A percentile compares a stretch with the other conserved stretches of the same genome.
phyloP scores from a whole-genome alignment of 2,329 filamentous ascomycete genomes.

The Pseudomassariella vexata region DNA sequence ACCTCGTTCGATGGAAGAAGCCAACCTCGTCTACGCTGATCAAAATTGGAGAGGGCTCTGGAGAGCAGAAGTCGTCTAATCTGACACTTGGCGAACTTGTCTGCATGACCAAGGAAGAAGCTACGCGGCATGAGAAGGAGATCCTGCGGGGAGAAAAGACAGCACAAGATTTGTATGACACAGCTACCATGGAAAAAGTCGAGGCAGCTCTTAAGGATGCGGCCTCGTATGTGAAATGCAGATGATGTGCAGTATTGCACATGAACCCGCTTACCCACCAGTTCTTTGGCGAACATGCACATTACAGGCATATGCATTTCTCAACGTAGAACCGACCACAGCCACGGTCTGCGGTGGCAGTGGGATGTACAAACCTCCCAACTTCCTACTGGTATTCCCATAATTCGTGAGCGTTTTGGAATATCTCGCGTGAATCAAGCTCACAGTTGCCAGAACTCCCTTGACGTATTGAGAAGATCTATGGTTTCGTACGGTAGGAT shows the following conservation, averaged over 20 bases:
- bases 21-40: slow-evolving; percentile 54
- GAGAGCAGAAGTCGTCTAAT: slow-evolving; percentile 73
- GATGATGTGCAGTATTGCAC: slow-evolving; percentile 26
- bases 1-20: slow-evolving; percentile 73
- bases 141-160: slow-evolving; percentile 65
- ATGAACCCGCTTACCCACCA: too few relatives aligned
- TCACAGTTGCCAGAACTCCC: too few relatives aligned
- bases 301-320: too few relatives aligned
- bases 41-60: slow-evolving; percentile 55
- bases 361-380: too few relatives aligned
- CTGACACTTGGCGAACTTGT: slow-evolving; percentile 35
- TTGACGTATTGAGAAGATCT: too few relatives aligned
- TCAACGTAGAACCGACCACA: too few relatives aligned
- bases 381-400: too few relatives aligned
- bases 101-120: slow-evolving; percentile 29
- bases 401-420: too few relatives aligned
- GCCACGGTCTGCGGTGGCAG: too few relatives aligned
- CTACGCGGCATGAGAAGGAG: slow-evolving; percentile 66
- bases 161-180: slow-evolving; percentile 69
- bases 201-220: slow-evolving; percentile 64
- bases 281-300: too few relatives aligned
- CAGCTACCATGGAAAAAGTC: slow-evolving; percentile 60
- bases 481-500: too few relatives aligned
- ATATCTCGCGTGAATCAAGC: too few relatives aligned
- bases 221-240: slow-evolving; percentile 49